A percentile compares a stretch with the other conserved stretches of the same genome.
phyloP scores from a whole-genome alignment of 2,329 filamentous ascomycete genomes.

The Cladosporium phlei region DNA sequence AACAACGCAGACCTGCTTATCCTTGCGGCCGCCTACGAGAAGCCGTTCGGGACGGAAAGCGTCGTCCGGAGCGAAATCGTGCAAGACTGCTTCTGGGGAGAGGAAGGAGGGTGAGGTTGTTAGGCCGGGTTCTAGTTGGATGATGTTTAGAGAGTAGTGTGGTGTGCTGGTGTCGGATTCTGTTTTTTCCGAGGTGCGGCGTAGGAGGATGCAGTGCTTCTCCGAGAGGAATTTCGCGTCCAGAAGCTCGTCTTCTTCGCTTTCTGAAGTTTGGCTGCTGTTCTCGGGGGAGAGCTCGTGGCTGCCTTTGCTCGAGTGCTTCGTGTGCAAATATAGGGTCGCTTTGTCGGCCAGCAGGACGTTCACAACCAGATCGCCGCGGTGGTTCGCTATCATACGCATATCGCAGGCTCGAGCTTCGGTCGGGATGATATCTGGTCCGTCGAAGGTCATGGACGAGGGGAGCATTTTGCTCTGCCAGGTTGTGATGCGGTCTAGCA shows the following conservation, averaged over 20 bases:
- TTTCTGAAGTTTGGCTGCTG: too few relatives aligned
- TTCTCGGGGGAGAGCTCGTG: too few relatives aligned
- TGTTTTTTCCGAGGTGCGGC: too few relatives aligned
- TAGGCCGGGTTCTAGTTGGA: not conserved
- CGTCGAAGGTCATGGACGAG: not conserved
- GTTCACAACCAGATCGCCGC: slow-evolving; percentile 1
- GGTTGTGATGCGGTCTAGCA: slow-evolving; percentile 36
- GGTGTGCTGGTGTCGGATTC: not conserved
- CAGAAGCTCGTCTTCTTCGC: not conserved
- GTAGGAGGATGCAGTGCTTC: not conserved
- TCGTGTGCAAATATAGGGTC: not conserved
- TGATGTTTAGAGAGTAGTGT: not conserved
- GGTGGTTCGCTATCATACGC: slow-evolving; percentile 1
- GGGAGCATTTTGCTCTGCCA: slow-evolving; percentile 38
- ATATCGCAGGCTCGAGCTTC: slow-evolving; percentile 4
- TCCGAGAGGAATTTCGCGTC: slow-evolving; percentile 13
- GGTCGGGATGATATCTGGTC: not conserved
- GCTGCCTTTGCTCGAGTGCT: slow-evolving; percentile 1
- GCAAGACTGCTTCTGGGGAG: slow-evolving; percentile 32
- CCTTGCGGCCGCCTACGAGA: slow-evolving; percentile 53
- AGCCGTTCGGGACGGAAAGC: slow-evolving; percentile 47
- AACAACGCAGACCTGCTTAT: slow-evolving; percentile 50
- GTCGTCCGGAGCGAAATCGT: slow-evolving; percentile 42
- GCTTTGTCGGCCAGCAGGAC: not conserved
- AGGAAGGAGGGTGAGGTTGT: not conserved